Evolutionary conservation across 164 flowering plant species (phyloP), one percentile per base, ranked within the genome.

Genomic region (Chimonanthus salicifolius): DNA sequence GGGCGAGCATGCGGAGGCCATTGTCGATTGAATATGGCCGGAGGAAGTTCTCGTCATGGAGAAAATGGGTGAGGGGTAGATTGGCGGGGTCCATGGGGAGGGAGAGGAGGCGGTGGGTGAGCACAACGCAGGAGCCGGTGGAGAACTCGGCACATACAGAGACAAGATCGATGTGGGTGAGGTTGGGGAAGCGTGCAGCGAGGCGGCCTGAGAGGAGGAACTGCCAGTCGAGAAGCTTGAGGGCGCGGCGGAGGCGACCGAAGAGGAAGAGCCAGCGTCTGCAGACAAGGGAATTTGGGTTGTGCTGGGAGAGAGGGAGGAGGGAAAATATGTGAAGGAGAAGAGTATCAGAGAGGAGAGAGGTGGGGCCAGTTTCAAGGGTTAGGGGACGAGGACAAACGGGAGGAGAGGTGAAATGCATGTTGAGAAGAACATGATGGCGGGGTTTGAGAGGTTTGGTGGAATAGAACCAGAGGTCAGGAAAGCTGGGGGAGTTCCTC

Each of bases 181-280:
- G 84, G 78, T 92, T 89, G 0, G 98, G 96, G 77, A 92, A 91
- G 16, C 98, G 78, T 2, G 74, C 76, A 74, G 84, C 72, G 69
- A 92, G 81, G 51, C 92, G 72, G 58, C 98, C 93, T 1, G 92
- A 86, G 16, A 78, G 77, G 3, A 92, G 85, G 69, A 89, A 92
- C 2, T 76, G 79, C 93, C 91, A 92, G 64, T 91, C 94, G 9
- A 87, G 78, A 33, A 92, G 74, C 80, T 77, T 87, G 16, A 92
- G 21, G 10, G 90, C 87, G 50, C 85, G 82, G 10, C 86, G 84
- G 3, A 91, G 85, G 5, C 88, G 85, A 9, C 96, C 98, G 47
- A 84, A 85, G 58, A 91, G 83, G 69, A 70, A 70, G 15, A 89
- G 73, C 98, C 98, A 92, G 43, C 94, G 82, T 75, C 88, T 89